Percentiles rank a stretch among this genome's conserved stretches.
Evolutionary conservation across 768 basidiomycete species (phyloP).

Genomic region (Pleurotus citrinopileatus): DNA sequence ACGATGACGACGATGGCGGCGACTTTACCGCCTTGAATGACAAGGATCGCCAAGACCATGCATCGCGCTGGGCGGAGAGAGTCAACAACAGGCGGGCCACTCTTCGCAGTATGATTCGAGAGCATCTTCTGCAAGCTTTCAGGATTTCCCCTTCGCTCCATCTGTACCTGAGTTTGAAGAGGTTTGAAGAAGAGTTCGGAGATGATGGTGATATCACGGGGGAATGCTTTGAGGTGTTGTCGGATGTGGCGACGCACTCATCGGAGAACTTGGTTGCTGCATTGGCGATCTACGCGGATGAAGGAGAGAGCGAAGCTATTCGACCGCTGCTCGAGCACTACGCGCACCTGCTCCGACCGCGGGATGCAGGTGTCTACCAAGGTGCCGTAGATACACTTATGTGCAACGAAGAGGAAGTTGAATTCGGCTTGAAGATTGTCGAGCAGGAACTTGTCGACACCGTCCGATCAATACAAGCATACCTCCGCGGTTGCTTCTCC

Average conservation of each 20-base stretch:
- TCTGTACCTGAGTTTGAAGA: constrained; percentile 8
- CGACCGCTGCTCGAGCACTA: constrained; percentile 41
- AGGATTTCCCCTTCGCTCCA: too few relatives aligned
- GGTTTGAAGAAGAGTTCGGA: constrained; percentile 34
- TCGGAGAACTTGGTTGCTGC: constrained; percentile 54
- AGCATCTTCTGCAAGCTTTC: too few relatives aligned
- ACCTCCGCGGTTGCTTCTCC: constrained; percentile 44
- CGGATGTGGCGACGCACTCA: constrained; percentile 41
- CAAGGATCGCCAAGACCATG: too few relatives aligned
- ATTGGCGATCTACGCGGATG: constrained; percentile 46
- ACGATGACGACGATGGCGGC: too few relatives aligned
- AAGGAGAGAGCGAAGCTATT: constrained; percentile 32
- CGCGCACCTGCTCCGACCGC: constrained; percentile 57
- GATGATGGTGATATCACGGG: constrained; percentile 24
- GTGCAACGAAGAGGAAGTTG: constrained; percentile 17
- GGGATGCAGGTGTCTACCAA: constrained; percentile 47
- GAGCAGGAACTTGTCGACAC: constrained; percentile 53
- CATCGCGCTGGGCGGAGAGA: too few relatives aligned
- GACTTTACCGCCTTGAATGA: too few relatives aligned
- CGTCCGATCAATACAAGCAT: constrained; percentile 36
- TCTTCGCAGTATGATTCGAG: too few relatives aligned
- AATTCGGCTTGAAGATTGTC: constrained; percentile 38
- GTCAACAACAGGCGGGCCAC: too few relatives aligned
- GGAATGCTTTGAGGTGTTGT: constrained; percentile 30
- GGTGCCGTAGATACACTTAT: constrained; percentile 37